These are phyloP conservation scores for Colletotrichum incanum DNA, from an alignment of 2,329 filamentous ascomycete genomes.

Conservation along the genomic window DNA sequence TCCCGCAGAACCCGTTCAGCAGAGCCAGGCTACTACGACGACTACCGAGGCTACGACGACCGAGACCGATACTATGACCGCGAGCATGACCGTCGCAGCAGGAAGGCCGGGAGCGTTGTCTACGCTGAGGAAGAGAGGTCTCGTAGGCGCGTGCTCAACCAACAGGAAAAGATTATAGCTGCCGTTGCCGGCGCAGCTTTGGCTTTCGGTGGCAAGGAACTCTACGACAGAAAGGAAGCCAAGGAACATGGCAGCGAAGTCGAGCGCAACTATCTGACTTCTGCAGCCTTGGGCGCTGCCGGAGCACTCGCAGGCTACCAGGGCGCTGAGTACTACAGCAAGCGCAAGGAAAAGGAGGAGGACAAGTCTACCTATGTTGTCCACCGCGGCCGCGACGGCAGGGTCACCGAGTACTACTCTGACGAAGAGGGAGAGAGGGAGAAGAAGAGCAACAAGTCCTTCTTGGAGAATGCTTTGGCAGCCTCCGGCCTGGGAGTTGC, in stretches of 20 bases:
- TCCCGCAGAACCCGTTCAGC: slow-evolving; percentile 76
- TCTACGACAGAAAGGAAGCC: slow-evolving; percentile 75
- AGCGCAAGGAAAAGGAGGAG: slow-evolving; percentile 69
- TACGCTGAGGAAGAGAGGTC: slow-evolving; percentile 71
- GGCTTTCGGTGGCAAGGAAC: slow-evolving; percentile 76
- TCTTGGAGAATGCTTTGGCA: slow-evolving; percentile 74
- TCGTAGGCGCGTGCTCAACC: slow-evolving; percentile 67
- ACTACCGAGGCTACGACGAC: slow-evolving; percentile 61
- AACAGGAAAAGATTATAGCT: slow-evolving; percentile 77
- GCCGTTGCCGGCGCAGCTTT: slow-evolving; percentile 76
- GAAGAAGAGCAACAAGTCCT: slow-evolving; percentile 75
- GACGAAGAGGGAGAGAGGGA: slow-evolving; percentile 69
- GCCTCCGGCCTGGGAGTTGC: slow-evolving; percentile 75
- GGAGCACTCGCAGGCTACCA: slow-evolving; percentile 76
- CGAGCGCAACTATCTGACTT: slow-evolving; percentile 72
- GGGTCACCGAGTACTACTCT: slow-evolving; percentile 69
- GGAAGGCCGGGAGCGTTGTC: slow-evolving; percentile 65
- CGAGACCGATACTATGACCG: slow-evolving; percentile 64
- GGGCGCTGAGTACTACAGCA: slow-evolving; percentile 75
- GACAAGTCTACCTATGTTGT: slow-evolving; percentile 68
- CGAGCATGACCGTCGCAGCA: slow-evolving; percentile 64
- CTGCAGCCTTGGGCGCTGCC: slow-evolving; percentile 74
- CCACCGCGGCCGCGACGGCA: slow-evolving; percentile 69
- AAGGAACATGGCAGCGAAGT: slow-evolving; percentile 65
- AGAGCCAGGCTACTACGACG: slow-evolving; percentile 73